Evolutionary conservation across 345 rosid species (phyloP), one percentile per base, ranked within the genome.

Genomic region (Citrus medica): DNA sequence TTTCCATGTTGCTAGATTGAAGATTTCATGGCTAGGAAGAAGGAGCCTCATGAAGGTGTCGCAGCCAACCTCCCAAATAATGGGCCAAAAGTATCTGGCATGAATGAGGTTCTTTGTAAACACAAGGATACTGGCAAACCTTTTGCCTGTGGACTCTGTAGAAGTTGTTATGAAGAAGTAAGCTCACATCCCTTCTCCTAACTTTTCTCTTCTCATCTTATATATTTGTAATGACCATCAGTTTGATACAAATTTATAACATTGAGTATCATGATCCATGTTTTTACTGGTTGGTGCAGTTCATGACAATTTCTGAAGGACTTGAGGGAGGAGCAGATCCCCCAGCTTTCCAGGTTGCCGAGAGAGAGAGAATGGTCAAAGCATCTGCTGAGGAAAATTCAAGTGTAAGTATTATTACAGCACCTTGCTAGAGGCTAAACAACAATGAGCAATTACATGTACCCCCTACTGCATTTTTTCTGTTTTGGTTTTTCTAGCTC

Each of bases 281-380:
- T 77, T 68, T 40, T 65, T 69, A 33, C 59, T 73, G 61, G 62
- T 76, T 77, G 37, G 38, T 81, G 82, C 90, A 94, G 97, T 88
- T 92, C 79, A 81, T 85, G 40, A 82, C 24, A 62, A 81, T 92
- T 80, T 90, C 90, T 4, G 93, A 91, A 82, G 99, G 99, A 75
- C 89, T 94, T 79, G 92, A 85, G 67, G 98, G 97, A 68, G 99
- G 98, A 70, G 85, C 88, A 63, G 91, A 94, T 87, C 97, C 97
- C 85, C 98, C 98, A 63, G 95, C 98, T 78, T 96, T 91, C 82
- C 97, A 91, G 81, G 87, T 82, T 70, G 97, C 97, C 69, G 95
- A 88, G 87, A 84, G 80, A 88, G 92, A 89, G 86, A 86, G 94
- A 83, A 80, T 83, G 80, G 89, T 81, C 46, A 84, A 83, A 66